A percentile compares a stretch with the other conserved stretches of the same genome.
Conservation (phyloP, 805 yeast genomes). For the Candida maltosa region DNA sequence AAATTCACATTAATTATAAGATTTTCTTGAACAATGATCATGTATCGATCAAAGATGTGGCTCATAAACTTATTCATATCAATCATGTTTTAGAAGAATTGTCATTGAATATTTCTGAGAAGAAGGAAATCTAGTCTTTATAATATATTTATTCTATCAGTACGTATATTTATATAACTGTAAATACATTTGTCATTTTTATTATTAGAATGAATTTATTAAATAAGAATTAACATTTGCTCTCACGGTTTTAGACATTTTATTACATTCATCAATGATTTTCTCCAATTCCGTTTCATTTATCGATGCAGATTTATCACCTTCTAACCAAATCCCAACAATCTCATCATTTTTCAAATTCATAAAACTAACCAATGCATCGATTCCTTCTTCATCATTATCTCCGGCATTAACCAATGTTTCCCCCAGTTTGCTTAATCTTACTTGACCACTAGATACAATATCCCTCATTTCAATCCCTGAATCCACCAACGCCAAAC, state of each 20-base stretch:
- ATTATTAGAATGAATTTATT: constrained; percentile 11
- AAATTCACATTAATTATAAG: constrained; percentile 34
- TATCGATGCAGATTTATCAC: constrained; percentile 18
- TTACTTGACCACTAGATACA: constrained; percentile 62
- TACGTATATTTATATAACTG: not conserved
- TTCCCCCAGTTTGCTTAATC: constrained; percentile 9
- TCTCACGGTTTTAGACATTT: constrained; percentile 41
- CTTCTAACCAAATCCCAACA: constrained; percentile 55
- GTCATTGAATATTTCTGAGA: constrained; percentile 6
- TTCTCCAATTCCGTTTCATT: constrained; percentile 16
- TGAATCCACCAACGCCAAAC: constrained; percentile 79
- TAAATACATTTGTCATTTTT: not conserved
- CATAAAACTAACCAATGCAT: constrained; percentile 48
- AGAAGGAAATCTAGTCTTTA: constrained; percentile 5
- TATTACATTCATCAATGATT: constrained; percentile 43
- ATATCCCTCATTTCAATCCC: constrained; percentile 78
- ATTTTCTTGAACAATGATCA: constrained; percentile 26
- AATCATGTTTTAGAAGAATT: constrained; percentile 34
- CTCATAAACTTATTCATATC: constrained; percentile 32
- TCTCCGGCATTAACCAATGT: constrained; percentile 16
- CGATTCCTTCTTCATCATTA: constrained; percentile 20
- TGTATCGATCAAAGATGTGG: constrained; percentile 25
- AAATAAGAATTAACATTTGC: constrained; percentile 46
- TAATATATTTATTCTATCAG: not conserved
- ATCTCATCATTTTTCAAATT: constrained; percentile 55